phyloP scores from a whole-genome alignment of 1,284 basidiomycete species.

The Malassezia restricta region DNA sequence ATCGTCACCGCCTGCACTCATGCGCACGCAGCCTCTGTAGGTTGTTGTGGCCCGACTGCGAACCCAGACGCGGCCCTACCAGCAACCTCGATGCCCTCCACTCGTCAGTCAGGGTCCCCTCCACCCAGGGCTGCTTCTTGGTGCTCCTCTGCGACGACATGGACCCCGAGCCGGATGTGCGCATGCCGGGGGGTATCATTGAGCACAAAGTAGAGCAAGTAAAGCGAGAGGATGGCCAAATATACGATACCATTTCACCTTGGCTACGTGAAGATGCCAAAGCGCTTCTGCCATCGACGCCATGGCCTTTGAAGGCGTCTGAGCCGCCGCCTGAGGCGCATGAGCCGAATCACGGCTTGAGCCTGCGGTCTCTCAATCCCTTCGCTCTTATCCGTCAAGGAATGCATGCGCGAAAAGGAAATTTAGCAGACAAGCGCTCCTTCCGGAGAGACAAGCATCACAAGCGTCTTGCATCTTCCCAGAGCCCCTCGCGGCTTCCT shows the following conservation, averaged over 20 bases:
- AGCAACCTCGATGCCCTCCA: too few species aligned
- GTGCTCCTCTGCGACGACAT: background rate
- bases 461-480: too few species aligned
- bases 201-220: background rate
- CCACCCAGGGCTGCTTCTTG: background rate
- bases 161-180: background rate
- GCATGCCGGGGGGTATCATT: background rate
- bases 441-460: too few species aligned
- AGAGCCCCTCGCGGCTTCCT: too few species aligned
- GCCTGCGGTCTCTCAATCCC: background rate
- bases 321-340: too few species aligned
- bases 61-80: too few species aligned
- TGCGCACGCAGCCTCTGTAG: background rate
- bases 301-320: too few species aligned
- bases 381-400: background rate
- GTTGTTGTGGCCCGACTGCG: too few species aligned
- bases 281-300: background rate
- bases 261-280: constrained; percentile 1
- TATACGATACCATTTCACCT: background rate
- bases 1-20: background rate
- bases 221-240: background rate
- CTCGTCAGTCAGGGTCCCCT: too few species aligned
- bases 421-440: too few species aligned
- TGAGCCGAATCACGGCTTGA: background rate
- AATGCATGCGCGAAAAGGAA: too few species aligned